Evolutionary conservation across 2,329 filamentous ascomycete species (phyloP), one percentile per base, ranked within the genome.

Genomic region (Colletotrichum graminicola): DNA sequence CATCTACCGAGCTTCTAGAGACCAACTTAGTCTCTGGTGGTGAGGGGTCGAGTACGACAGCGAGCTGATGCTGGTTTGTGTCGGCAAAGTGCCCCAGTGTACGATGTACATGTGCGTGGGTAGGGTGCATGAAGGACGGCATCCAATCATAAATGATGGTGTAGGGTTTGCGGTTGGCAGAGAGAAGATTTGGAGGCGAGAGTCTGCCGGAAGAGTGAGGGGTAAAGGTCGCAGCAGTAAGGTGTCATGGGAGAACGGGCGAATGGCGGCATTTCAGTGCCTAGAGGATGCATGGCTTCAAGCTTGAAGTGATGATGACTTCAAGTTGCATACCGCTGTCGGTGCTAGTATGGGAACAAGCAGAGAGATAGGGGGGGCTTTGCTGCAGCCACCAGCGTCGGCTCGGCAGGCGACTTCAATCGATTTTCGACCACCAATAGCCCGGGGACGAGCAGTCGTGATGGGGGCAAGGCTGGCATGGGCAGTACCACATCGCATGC

Each of bases 251-350:
- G 36, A 45, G 16, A 43, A 26, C 23, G 26, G 23, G 39, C 39
- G 49, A 64, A 56, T 54, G 36, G 26, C 51, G 26, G 39, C 51
- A 56, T 23, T n/a, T 26, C 56, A 67, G 57, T 62, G 57, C 45
- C 57, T 45, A 41, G 60, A 29, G 34, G n/a, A 52, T 36, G 23
- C 60, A 41, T 34, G 34, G 60, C 60, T 41, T 52, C 34, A 12
- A 62, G 47, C 45, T 34, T 52, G 60, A 47, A n/a, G 54, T 60
- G 55, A 62, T 57, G 68, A 71, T 71, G 67, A 67, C 63, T 67
- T 71, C 63, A 54, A 67, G 34, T 51, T 67, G 43, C 57, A 67
- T 41, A 43, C 63, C 16, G 51, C 18, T 41, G 41, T 26, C 43
- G 39, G n/a, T 55, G 29, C 39, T 11, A 23, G 43, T 43, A 56